These are phyloP conservation scores for Fallopia convolvulus DNA, from an alignment of 148 eudicot species.

Conservation along the genomic window DNA sequence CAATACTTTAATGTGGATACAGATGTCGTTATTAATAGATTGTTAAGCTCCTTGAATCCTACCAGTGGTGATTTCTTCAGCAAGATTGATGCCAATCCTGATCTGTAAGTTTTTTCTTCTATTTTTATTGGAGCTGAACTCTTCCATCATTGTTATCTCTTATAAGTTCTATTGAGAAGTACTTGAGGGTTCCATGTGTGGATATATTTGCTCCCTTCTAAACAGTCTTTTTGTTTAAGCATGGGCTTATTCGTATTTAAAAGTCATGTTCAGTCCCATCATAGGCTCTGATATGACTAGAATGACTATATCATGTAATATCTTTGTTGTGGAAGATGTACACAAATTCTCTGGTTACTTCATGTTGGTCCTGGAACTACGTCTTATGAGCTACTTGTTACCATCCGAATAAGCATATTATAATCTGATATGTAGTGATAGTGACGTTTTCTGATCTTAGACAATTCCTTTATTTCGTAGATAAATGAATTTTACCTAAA, in stretches of 20 bases:
- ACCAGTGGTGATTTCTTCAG: constrained; percentile 75
- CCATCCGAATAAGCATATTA: not conserved
- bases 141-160: not conserved
- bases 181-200: not conserved
- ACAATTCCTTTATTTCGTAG: not conserved
- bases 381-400: not conserved
- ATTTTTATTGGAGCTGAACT: not conserved
- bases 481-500: no score
- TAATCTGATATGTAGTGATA: not conserved
- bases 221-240: not conserved
- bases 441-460: not conserved
- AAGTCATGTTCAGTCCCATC: not conserved
- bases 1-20: constrained; percentile 94
- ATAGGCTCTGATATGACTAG: not conserved
- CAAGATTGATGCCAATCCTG: constrained; percentile 94
- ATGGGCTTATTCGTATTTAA: not conserved
- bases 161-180: not conserved
- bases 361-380: not conserved
- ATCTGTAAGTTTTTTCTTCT: constrained; percentile 58
- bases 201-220: not conserved
- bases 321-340: not conserved
- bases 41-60: constrained; percentile 77
- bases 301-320: not conserved
- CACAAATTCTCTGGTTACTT: not conserved
- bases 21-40: constrained; percentile 71